Percentiles rank a stretch among this genome's conserved stretches.
These are phyloP conservation scores for Blastobotrys ciferrii DNA, from an alignment of 1,139 yeast species.

Conservation along the genomic window DNA sequence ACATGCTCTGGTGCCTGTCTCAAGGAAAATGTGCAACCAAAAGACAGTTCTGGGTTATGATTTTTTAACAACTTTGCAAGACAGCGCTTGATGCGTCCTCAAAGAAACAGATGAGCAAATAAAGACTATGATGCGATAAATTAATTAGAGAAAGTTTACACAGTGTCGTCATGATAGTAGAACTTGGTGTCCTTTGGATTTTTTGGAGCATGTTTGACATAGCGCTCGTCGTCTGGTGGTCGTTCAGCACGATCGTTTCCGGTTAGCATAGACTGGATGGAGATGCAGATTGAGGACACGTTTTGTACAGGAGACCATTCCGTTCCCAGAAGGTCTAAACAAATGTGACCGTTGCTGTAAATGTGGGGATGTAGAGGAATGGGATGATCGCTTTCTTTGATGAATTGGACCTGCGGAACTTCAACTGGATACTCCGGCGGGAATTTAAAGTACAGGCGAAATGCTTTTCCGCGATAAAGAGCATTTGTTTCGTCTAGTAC, in stretches of 20 bases:
- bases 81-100: no score
- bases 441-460: slow-evolving; percentile 44
- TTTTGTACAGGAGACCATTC: slow-evolving; percentile 76
- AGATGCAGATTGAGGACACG: slow-evolving; percentile 51
- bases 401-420: slow-evolving; percentile 61
- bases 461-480: slow-evolving; percentile 35
- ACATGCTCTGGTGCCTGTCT: no score
- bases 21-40: no score
- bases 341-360: slow-evolving; percentile 72
- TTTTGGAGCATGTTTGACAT: slow-evolving; percentile 52
- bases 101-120: no score
- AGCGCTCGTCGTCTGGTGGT: slow-evolving; percentile 55
- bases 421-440: slow-evolving; percentile 58
- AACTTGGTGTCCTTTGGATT: slow-evolving; percentile 53
- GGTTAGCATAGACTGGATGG: slow-evolving; percentile 64
- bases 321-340: slow-evolving; percentile 52
- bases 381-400: slow-evolving; percentile 28
- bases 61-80: no score
- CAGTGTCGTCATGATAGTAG: slow-evolving; percentile 47
- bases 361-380: slow-evolving; percentile 73
- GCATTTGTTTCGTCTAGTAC: slow-evolving; percentile 36
- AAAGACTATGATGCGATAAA: background rate
- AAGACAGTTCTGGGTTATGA: no score
- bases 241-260: slow-evolving; percentile 44
- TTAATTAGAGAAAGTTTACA: slow-evolving; percentile 27